Base-by-base conservation (phyloP, 2,329 filamentous ascomycete species). In the Xylariaceae sp. region DNA sequence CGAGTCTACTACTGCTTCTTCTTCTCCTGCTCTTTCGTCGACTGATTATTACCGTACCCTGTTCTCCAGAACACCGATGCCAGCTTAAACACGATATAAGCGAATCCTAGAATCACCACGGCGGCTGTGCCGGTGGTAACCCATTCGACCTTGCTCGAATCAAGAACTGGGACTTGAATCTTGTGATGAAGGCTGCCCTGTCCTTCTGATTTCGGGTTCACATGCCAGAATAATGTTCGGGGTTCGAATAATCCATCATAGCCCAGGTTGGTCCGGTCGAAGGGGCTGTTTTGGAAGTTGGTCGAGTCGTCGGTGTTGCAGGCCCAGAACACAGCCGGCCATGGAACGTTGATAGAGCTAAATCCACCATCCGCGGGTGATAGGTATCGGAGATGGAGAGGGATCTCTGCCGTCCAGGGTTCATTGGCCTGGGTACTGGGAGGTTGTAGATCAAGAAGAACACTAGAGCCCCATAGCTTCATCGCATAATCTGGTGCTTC, bases 321-420 rank as follows among this genome's bases (percentile, higher is more conserved):
- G 0, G 92, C 91, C 92, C 92, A 97, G 77, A 97, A 97, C 0
- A 97, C 82, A 0, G 84, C 82, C 0, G 93, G 93, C 77, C 88
- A 92, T 0, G 93, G 89, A 0, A 94, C 73, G n/a, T 84, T 76
- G 0, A 86, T 73, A 3, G 78, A 65, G 2, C 75, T 72, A 63
- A 83, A 78, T 2, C 86, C 86, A 2, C 78, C 78, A 49, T 73
- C 72, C 0, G 80, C 79, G 0, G 89, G 89, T 4, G 79, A 75
- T 3, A 96, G 80, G 72, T 97, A 97, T 37, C 93, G 88, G 2
- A 96, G 80, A 70, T 97, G 93, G 11, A 96, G 80, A 0, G 93
- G 92, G 42, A 97, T 82, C 59, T 87, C 82, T 9, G 82, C 83
- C 5, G 82, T 88, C 84, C 86, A 91, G 1, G 72, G 62, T 10